Evolutionary conservation across 768 basidiomycete species (phyloP).

Genomic region (Nidularia sp.): DNA sequence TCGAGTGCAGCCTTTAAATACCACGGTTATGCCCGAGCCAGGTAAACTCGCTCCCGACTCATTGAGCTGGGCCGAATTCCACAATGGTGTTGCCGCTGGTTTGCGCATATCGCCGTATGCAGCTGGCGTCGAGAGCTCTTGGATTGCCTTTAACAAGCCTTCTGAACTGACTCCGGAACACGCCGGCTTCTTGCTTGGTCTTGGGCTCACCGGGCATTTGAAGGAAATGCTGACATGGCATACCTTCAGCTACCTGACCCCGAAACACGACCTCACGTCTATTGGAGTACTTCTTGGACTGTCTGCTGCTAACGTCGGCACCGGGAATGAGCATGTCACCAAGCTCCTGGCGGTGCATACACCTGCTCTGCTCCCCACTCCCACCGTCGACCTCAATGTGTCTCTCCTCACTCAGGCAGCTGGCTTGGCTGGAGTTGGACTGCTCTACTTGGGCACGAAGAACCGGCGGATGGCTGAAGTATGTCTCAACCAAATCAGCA

Average conservation of each 20-base stretch:
- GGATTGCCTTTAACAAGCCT: slow-evolving; percentile 96
- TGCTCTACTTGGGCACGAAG: slow-evolving; percentile 85
- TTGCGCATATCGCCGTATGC: slow-evolving; percentile 78
- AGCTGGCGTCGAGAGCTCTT: slow-evolving; percentile 80
- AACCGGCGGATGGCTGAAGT: slow-evolving; percentile 92
- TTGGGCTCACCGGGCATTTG: slow-evolving; percentile 90
- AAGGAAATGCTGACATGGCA: slow-evolving; percentile 91
- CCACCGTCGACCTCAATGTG: slow-evolving; percentile 85
- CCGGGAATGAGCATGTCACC: slow-evolving; percentile 81
- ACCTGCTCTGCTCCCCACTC: slow-evolving; percentile 85
- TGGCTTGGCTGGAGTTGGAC: slow-evolving; percentile 81
- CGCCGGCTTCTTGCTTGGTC: slow-evolving; percentile 92
- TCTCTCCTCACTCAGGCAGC: slow-evolving; percentile 87
- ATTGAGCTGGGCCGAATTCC: slow-evolving; percentile 92
- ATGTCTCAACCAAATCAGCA: slow-evolving; percentile 78
- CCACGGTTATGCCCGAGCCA: slow-evolving; percentile 59
- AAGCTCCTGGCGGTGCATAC: slow-evolving; percentile 91
- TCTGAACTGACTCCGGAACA: slow-evolving; percentile 87
- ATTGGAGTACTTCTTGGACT: slow-evolving; percentile 93
- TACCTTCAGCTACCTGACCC: slow-evolving; percentile 91
- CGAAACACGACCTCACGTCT: slow-evolving; percentile 93
- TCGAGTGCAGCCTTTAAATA: slow-evolving; percentile 69
- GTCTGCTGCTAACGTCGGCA: slow-evolving; percentile 86
- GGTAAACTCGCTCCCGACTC: slow-evolving; percentile 73
- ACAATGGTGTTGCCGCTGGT: slow-evolving; percentile 93